Evolutionary conservation across 1,284 basidiomycete genomes (phyloP).

Genomic region (Pseudomicrostroma phylloplanum): DNA sequence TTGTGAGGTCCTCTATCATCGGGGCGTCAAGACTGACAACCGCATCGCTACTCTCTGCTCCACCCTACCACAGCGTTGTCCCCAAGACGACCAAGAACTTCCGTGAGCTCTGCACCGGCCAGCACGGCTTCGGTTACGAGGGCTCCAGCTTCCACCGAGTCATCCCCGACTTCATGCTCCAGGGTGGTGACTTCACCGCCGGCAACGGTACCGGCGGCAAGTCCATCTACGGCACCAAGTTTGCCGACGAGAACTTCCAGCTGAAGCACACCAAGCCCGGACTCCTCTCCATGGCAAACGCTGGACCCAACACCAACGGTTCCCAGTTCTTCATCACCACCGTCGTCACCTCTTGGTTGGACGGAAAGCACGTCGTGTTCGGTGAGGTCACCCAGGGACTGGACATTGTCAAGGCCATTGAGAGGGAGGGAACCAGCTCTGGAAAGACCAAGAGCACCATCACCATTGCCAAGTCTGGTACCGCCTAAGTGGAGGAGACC

Average conservation of each 20-base stretch:
- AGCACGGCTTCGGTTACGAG: conserved; percentile 69
- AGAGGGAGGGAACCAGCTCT: conserved; percentile 34
- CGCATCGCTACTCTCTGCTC: not conserved
- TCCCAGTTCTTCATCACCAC: conserved; percentile 46
- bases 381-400: conserved; percentile 36
- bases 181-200: conserved; percentile 60
- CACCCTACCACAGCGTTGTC: conserved; percentile 18
- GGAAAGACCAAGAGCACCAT: conserved; percentile 43
- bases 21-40: not conserved
- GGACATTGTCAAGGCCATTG: conserved; percentile 47
- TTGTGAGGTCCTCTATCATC: not conserved
- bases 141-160: conserved; percentile 62
- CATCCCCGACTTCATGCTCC: conserved; percentile 76
- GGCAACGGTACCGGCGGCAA: conserved; percentile 75
- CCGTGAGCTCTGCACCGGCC: conserved; percentile 62
- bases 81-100: conserved; percentile 34
- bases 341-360: conserved; percentile 39
- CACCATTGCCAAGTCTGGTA: conserved; percentile 47
- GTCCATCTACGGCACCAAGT: conserved; percentile 65
- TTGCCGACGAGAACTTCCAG: conserved; percentile 39
- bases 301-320: conserved; percentile 42
- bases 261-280: conserved; percentile 37
- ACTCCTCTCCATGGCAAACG: conserved; percentile 30
- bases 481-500: conserved; percentile 23
- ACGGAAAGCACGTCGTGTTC: conserved; percentile 24